Base-by-base conservation (phyloP, 2,329 filamentous ascomycete genomes). In the Sporothrix pseudoabietina region DNA sequence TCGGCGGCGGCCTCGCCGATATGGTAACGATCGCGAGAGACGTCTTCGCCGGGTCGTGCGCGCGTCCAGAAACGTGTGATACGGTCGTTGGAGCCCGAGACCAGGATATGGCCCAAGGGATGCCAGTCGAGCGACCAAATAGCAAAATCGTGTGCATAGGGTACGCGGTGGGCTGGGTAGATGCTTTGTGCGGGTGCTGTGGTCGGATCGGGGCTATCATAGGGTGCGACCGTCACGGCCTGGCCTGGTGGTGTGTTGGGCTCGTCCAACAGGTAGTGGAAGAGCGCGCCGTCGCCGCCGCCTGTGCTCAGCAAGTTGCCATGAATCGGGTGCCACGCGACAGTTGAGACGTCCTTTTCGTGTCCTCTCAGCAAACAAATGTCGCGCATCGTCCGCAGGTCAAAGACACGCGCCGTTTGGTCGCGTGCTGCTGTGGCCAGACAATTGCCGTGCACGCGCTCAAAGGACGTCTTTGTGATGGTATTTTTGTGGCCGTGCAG, bases 81-180 rank as follows among this genome's bases (percentile, higher is more conserved):
- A 55, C 96, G 91, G 81, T 99, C 96, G 81, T 99, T 98, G 12
- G 94, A 97, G 14, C 96, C 96, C 1, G 95, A 97, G 0, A 94
- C 94, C 8, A 99, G 88, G 76, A 99, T 95, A 79, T 99, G 96
- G 39, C 96, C 96, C 0, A 98, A 87, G 0, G 96, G 96, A 80
- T 99, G 96, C 94, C 96, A 99, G 83, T 98, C 94, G 69, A 99
- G 87, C 22, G 94, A 97, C 96, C 96, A 99, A 76, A 99, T 96
- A 22, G 94, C 94, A 80, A 94, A 97, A 77, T 97, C 93, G 81
- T 99, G 96, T 0, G 96, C 96, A 79, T 91, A 95, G 8, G 92
- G 89, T 44, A 98, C 84, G 78, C 90, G 92, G 84, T 98, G 95
- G 3, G 94, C 94, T 1, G 96, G 96, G 80, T 93, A 93, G 75